These are phyloP conservation scores for Leccinum subgranulosum DNA, from an alignment of 768 basidiomycete species.

Conservation along the genomic window DNA sequence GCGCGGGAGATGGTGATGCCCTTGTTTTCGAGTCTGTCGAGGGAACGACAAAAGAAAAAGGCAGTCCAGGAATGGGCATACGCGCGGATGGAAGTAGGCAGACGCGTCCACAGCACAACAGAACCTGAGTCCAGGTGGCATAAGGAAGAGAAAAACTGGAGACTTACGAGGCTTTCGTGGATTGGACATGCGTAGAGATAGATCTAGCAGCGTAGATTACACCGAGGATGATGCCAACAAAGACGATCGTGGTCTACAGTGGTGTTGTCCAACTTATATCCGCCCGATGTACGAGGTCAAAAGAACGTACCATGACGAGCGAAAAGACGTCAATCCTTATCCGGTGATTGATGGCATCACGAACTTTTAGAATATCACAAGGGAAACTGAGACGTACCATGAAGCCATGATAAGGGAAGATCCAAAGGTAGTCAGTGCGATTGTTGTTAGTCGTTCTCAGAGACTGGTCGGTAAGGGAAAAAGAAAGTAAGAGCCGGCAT, in stretches of 20 bases:
- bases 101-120: too few species aligned
- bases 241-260: constrained; percentile 45
- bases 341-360: not conserved
- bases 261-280: not conserved
- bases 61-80: not conserved
- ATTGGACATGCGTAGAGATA: constrained; percentile 41
- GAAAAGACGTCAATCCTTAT: constrained; percentile 18
- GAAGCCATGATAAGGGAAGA: constrained; percentile 8
- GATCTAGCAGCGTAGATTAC: constrained; percentile 36
- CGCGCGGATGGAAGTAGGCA: not conserved
- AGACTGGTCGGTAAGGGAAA: too few species aligned
- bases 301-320: constrained; percentile 9
- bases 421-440: too few species aligned
- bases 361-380: not conserved
- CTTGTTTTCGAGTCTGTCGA: constrained; percentile 41
- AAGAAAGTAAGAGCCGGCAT: not conserved
- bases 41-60: not conserved
- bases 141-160: too few species aligned
- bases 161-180: constrained; percentile 56
- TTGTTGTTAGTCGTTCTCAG: too few species aligned
- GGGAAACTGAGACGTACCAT: constrained; percentile 1
- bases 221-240: constrained; percentile 45
- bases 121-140: too few species aligned
- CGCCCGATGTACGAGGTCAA: not conserved
- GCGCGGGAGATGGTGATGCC: constrained; percentile 56